Evolutionary conservation across 1,284 basidiomycete genomes (phyloP).

Genomic region (Anthracocystis panici-leucophaei): DNA sequence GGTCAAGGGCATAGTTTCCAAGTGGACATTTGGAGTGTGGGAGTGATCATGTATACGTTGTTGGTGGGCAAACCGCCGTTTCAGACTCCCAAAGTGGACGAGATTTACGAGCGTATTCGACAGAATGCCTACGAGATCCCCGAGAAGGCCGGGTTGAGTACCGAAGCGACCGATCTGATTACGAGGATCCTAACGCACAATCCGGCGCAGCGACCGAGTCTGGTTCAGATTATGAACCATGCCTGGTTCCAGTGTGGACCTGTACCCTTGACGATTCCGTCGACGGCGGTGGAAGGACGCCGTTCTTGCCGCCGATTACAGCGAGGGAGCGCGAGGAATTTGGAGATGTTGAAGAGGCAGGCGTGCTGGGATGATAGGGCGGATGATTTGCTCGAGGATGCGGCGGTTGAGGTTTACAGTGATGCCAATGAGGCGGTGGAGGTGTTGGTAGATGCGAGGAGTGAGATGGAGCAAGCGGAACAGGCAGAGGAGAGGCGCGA

Average conservation of each 20-base stretch:
- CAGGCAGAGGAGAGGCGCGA: slow-evolving; percentile 65
- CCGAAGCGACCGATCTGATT: slow-evolving; percentile 82
- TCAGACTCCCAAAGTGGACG: slow-evolving; percentile 89
- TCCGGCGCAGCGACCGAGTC: slow-evolving; percentile 78
- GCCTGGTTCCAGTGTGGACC: slow-evolving; percentile 85
- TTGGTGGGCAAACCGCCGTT: slow-evolving; percentile 94
- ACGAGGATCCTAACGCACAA: slow-evolving; percentile 83
- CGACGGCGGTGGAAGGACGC: slow-evolving; percentile 80
- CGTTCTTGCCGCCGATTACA: slow-evolving; percentile 77
- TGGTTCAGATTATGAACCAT: slow-evolving; percentile 87
- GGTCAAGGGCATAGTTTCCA: slow-evolving; percentile 97
- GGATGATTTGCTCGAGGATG: slow-evolving; percentile 48
- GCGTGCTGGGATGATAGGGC: slow-evolving; percentile 58
- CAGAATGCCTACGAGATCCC: slow-evolving; percentile 96
- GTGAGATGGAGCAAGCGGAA: slow-evolving; percentile 56
- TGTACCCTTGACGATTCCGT: slow-evolving; percentile 83
- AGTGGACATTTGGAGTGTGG: slow-evolving; percentile 97
- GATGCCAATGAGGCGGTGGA: slow-evolving; percentile 39
- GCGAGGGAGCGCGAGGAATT: slow-evolving; percentile 50
- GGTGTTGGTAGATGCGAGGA: slow-evolving; percentile 40
- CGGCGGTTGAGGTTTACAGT: slow-evolving; percentile 5
- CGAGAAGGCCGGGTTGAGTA: slow-evolving; percentile 78
- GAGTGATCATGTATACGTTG: slow-evolving; percentile 92
- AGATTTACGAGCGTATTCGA: slow-evolving; percentile 81
- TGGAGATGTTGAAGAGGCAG: slow-evolving; percentile 60